Percentiles rank a stretch among this genome's conserved stretches.
These are phyloP conservation scores for Ascochyta clinopodiicola DNA, from an alignment of 2,329 filamentous ascomycete genomes.

Conservation along the genomic window DNA sequence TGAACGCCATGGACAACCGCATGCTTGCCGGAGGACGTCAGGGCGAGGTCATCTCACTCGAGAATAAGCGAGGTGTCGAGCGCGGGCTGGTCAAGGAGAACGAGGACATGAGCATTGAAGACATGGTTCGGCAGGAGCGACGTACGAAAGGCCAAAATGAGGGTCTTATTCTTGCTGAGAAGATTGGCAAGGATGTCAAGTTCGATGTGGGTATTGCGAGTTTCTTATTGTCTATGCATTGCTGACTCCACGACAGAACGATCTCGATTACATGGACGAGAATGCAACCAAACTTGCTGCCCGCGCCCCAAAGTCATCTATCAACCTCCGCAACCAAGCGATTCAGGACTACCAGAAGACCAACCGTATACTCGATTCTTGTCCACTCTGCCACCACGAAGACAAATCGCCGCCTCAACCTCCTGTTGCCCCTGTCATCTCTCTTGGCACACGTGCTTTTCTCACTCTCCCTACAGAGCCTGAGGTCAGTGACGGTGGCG, in stretches of 20 bases:
- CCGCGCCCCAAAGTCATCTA: conserved; percentile 84
- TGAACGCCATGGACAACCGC: conserved; percentile 87
- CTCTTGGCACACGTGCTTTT: conserved; percentile 83
- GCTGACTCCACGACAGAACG: conserved; percentile 59
- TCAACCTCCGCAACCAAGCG: conserved; percentile 85
- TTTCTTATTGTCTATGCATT: not conserved
- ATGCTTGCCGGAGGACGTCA: conserved; percentile 80
- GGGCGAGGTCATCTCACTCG: conserved; percentile 77
- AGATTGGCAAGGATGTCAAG: conserved; percentile 90
- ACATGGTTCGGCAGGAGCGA: conserved; percentile 95
- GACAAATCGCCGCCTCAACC: conserved; percentile 70
- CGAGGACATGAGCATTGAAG: conserved; percentile 92
- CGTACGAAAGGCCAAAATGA: conserved; percentile 82
- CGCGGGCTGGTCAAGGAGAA: conserved; percentile 87
- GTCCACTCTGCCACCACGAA: conserved; percentile 91
- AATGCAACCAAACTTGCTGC: conserved; percentile 90
- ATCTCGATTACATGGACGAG: conserved; percentile 97
- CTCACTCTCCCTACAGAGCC: conserved; percentile 89
- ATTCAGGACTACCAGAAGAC: conserved; percentile 90
- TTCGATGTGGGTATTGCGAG: conserved; percentile 66
- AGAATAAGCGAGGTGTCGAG: conserved; percentile 82
- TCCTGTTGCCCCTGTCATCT: conserved; percentile 83
- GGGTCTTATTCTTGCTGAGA: conserved; percentile 81
- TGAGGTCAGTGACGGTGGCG: conserved; percentile 81
- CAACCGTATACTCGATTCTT: conserved; percentile 83